A percentile compares a stretch with the other conserved stretches of the same genome.
Conservation (phyloP, 1,284 basidiomycete species). For the Tilletia caries region DNA sequence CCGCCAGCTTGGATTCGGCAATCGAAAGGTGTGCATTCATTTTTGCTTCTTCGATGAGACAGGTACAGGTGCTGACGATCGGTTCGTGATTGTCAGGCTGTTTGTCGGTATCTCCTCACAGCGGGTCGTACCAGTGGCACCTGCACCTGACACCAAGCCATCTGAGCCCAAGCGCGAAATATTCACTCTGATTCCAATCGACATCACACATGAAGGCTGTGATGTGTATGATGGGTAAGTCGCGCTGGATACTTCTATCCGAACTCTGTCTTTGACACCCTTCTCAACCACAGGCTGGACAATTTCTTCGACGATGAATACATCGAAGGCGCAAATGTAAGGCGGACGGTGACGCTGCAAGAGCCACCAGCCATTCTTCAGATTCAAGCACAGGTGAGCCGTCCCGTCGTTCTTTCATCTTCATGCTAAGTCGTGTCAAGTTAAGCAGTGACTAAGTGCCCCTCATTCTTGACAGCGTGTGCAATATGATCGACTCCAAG, state of each 20-base stretch:
- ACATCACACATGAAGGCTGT: constrained; percentile 85
- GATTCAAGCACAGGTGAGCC: constrained; percentile 63
- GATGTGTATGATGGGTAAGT: constrained; percentile 93
- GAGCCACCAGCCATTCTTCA: constrained; percentile 86
- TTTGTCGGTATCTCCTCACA: constrained; percentile 46
- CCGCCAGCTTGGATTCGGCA: background rate
- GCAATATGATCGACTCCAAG: constrained; percentile 86
- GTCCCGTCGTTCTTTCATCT: background rate
- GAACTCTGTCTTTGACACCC: background rate
- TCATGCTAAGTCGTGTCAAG: too few species aligned
- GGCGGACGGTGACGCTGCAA: constrained; percentile 81
- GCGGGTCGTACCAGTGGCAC: constrained; percentile 25
- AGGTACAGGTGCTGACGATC: too few species aligned
- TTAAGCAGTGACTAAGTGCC: background rate
- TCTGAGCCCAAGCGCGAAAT: constrained; percentile 11
- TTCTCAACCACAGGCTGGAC: constrained; percentile 74
- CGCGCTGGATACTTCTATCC: constrained; percentile 53
- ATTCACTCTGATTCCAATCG: constrained; percentile 55
- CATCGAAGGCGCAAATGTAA: constrained; percentile 70
- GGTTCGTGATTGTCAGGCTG: too few species aligned
- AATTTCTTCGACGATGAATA: constrained; percentile 80
- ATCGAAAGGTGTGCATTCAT: background rate
- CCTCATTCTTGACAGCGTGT: constrained; percentile 66
- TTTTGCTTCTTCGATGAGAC: too few species aligned
- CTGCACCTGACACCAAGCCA: constrained; percentile 3